These are phyloP conservation scores for Chrysosporium queenslandicum DNA, from an alignment of 2,329 filamentous ascomycete species.

Conservation along the genomic window DNA sequence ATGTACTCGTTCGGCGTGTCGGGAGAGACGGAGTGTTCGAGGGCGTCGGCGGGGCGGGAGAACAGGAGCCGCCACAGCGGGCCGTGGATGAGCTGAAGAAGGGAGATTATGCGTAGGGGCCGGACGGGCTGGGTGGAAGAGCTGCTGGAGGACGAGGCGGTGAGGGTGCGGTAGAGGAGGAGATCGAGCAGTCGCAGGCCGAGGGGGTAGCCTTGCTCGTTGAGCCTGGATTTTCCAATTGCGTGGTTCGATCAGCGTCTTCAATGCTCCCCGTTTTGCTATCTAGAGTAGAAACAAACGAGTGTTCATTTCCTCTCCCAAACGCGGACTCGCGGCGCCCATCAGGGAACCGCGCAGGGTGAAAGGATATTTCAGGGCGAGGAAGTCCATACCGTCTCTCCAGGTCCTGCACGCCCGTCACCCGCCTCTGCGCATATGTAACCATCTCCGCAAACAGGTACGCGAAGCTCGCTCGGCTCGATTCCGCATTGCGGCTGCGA, in stretches of 20 bases:
- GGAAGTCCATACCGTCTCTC: slow-evolving; percentile 73
- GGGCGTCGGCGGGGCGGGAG: slow-evolving; percentile 75
- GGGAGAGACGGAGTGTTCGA: slow-evolving; percentile 77
- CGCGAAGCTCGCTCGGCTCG: slow-evolving; percentile 87
- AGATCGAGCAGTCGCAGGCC: slow-evolving; percentile 92
- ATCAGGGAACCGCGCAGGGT: too few relatives aligned
- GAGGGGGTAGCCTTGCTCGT: slow-evolving; percentile 84
- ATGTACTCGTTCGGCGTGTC: slow-evolving; percentile 91
- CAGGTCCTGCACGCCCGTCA: slow-evolving; percentile 85
- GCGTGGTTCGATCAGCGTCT: neutral
- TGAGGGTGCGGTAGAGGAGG: slow-evolving; percentile 74
- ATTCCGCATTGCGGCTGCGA: slow-evolving; percentile 74
- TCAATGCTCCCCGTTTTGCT: neutral
- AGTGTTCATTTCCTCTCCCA: too few relatives aligned
- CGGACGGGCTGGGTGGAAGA: slow-evolving; percentile 55
- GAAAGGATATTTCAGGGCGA: too few relatives aligned
- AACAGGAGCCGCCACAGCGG: slow-evolving; percentile 90
- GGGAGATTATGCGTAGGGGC: slow-evolving; percentile 76
- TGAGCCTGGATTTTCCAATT: slow-evolving; percentile 52
- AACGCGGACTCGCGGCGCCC: too few relatives aligned
- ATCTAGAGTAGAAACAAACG: too few relatives aligned
- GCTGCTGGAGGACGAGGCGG: slow-evolving; percentile 68
- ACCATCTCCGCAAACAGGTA: slow-evolving; percentile 97
- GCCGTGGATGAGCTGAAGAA: slow-evolving; percentile 92
- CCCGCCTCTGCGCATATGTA: slow-evolving; percentile 78